phyloP scores from a whole-genome alignment of 306 rosid genomes.

The Glycine tomentella region DNA sequence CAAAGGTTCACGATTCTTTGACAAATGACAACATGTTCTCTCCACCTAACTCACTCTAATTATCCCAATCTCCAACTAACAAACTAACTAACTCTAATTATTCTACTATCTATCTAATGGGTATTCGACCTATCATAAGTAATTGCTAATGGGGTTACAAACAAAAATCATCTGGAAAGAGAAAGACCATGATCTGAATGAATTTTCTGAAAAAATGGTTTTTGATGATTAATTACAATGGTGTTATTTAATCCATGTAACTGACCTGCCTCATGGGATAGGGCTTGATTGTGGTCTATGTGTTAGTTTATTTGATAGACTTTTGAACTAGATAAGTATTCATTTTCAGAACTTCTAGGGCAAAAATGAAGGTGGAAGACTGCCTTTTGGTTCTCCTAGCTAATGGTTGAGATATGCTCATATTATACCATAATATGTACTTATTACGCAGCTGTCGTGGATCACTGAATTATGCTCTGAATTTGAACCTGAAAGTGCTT shows the following conservation, averaged over 20 bases:
- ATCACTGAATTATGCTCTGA: constrained; percentile 75
- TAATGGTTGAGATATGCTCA: neutral
- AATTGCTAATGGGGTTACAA: neutral
- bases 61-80: too few relatives aligned
- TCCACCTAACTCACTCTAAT: too few relatives aligned
- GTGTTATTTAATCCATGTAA: constrained; percentile 1
- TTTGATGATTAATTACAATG: neutral
- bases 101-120: neutral
- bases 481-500: too few relatives aligned
- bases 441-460: constrained; percentile 82
- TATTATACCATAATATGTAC: constrained; percentile 32
- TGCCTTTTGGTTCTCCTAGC: constrained; percentile 20
- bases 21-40: neutral
- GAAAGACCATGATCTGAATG: constrained; percentile 5
- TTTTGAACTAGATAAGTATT: constrained; percentile 24
- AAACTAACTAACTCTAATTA: neutral
- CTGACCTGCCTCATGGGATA: neutral
- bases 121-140: neutral
- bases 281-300: constrained; percentile 15
- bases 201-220: constrained; percentile 10
- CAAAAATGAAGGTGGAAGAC: constrained; percentile 7
- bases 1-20: neutral
- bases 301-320: constrained; percentile 11
- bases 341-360: constrained; percentile 14
- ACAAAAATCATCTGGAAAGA: neutral